These are phyloP conservation scores for Saccharomycopsis capsularis DNA, from an alignment of 805 yeast genomes.

Conservation along the genomic window DNA sequence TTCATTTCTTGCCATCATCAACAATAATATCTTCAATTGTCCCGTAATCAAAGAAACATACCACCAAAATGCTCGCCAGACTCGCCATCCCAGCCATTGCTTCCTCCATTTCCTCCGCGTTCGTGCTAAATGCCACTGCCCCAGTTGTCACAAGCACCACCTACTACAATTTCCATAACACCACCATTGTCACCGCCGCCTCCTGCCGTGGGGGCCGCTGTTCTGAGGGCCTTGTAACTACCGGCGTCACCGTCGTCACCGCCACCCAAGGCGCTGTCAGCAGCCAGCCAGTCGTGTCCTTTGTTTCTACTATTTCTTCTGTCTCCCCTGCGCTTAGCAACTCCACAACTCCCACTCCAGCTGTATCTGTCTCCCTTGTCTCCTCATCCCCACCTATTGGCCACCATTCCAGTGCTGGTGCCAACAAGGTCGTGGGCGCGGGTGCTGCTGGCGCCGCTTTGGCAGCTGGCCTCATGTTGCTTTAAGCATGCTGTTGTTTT, in stretches of 20 bases:
- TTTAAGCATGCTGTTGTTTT: no score
- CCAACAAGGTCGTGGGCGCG: neutral
- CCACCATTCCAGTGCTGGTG: neutral
- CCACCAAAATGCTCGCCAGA: no score
- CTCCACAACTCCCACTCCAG: no score
- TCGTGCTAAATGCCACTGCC: no score
- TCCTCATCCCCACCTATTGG: neutral
- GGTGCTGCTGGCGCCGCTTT: neutral
- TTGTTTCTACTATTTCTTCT: no score
- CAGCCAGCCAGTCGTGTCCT: no score
- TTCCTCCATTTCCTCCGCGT: neutral
- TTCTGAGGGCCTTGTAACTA: slow-evolving; percentile 22
- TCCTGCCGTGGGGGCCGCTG: slow-evolving; percentile 20
- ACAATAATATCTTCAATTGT: no score
- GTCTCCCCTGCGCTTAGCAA: no score
- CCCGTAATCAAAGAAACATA: no score
- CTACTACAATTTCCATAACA: slow-evolving; percentile 17
- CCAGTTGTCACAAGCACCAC: neutral
- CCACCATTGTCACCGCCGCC: slow-evolving; percentile 25
- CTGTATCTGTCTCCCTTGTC: slow-evolving; percentile 11
- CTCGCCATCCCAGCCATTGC: neutral
- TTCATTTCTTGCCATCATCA: no score
- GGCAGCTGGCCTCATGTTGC: neutral
- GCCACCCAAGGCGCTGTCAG: slow-evolving; percentile 22
- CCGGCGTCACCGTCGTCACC: slow-evolving; percentile 26